Base-by-base conservation (phyloP, 345 rosid genomes). In the Anastatica hierochuntica region DNA sequence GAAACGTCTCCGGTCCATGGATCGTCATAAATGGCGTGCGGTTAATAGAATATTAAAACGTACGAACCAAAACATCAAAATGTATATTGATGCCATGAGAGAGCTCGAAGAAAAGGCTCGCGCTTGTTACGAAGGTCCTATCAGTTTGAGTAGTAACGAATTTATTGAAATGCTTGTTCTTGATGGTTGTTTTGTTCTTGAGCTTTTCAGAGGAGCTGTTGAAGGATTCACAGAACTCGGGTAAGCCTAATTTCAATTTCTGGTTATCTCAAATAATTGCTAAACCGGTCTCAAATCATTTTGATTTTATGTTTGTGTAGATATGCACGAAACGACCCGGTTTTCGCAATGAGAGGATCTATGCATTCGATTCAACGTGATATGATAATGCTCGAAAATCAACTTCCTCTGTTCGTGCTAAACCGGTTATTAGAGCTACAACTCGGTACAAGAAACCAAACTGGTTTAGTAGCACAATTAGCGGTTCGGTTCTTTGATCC, bases 351-450 rank as follows among this genome's bases (percentile, higher is more conserved):
- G 88, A 78, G 96, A 21, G 96, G 92, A 10, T 76, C 84, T 0
- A 90, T 86, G 97, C 96, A 86, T 72, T 72, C 90, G 2, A 86
- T 86, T 55, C 94, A 84, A 54, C 64, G 87, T 33, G 97, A 90
- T 56, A 90, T 86, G 95, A 75, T 84, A 55, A 86, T 90, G 94
- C 53, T 90, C 5, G 95, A 86, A 73, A 90, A 86, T 23, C 94
- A 83, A 65, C 70, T 84, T 64, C 95, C 97, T 1, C 65, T 90
- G 11, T 90, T 81, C 18, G 43, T 81, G 14, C 84, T 83, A 11
- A 83, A 90, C 66, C 69, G 70, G 46, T 71, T 90, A 6, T 37
- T 90, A 20, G 95, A 86, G 24, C 69, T 85, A 46, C 85, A 90
- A 66, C 58, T 79, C 0, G 81, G 79, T 14, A 36, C 72, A 43